A percentile compares a stretch with the other conserved stretches of the same genome.
These are phyloP conservation scores for Alternaria sp. DNA, from an alignment of 2,329 filamentous ascomycete species.

Conservation along the genomic window DNA sequence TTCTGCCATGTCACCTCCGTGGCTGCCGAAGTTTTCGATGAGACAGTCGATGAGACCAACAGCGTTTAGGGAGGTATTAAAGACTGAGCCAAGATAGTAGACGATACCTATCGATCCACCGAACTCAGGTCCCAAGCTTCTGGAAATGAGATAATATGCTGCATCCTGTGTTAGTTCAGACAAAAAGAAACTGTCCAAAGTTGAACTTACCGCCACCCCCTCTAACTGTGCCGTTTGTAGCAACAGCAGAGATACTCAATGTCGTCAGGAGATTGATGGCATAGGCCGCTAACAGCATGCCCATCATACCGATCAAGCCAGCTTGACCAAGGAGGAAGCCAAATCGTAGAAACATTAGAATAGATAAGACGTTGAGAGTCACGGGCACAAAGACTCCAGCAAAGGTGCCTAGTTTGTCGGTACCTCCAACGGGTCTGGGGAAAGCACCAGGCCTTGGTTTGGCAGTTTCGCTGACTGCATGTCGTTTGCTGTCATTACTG, in stretches of 20 bases:
- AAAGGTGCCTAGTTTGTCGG: slow-evolving; percentile 75
- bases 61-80: slow-evolving; percentile 87
- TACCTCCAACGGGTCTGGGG: slow-evolving; percentile 51
- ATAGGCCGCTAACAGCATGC: slow-evolving; percentile 79
- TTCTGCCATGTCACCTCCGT: slow-evolving; percentile 64
- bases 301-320: slow-evolving; percentile 80
- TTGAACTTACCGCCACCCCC: slow-evolving; percentile 67
- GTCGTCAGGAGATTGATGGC: slow-evolving; percentile 83
- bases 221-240: slow-evolving; percentile 87
- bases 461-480: slow-evolving; percentile 32
- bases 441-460: slow-evolving; percentile 50
- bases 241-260: slow-evolving; percentile 86
- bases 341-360: slow-evolving; percentile 91
- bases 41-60: slow-evolving; percentile 87
- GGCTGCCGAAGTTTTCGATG: slow-evolving; percentile 73
- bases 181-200: not conserved
- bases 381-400: slow-evolving; percentile 78
- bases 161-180: not conserved
- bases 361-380: slow-evolving; percentile 87
- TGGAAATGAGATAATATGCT: slow-evolving; percentile 87
- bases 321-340: slow-evolving; percentile 83
- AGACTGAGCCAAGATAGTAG: slow-evolving; percentile 83
- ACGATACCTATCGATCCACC: slow-evolving; percentile 87
- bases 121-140: slow-evolving; percentile 86
- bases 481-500: slow-evolving; percentile 28